Evolutionary conservation across 1,139 yeast species (phyloP), one percentile per base, ranked within the genome.

Genomic region (Diutina sp.): DNA sequence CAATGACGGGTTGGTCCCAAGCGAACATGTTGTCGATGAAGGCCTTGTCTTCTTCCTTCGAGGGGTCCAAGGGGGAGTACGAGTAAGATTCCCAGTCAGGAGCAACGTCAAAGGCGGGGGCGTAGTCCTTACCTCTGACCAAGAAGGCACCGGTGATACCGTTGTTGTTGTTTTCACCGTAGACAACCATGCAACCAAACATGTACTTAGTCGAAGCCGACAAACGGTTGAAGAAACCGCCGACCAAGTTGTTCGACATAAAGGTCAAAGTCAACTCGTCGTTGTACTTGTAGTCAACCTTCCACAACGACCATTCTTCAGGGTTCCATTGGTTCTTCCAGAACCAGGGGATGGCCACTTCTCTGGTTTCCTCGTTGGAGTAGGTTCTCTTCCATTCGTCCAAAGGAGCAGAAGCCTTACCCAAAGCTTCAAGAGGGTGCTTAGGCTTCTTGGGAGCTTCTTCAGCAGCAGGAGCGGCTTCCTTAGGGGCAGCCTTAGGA

Each of bases 121-220:
- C 81, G 70, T 68, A 76, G 63, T 93, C 97, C 76, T 93, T 90
- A 69, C 99, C 99, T 79, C 98, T 89, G 70, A 93, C 85, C 69
- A 93, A 76, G 81, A 93, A 86, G 71, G 87, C 96, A 80, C 97
- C 97, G 66, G 89, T 79, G 72, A 93, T 91, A 81, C 98, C 97
- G 79, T 91, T 93, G 85, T 87, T 82, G 87, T 90, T 91, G 90
- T 90, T 90, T 80, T 88, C 97, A 77, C 99, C 99, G 78, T 89
- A 91, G 66, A 93, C 98, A 68, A 90, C 96, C 77, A 86, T 74
- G 71, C 85, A 78, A 71, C 99, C 99, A 73, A 93, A 93, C 83
- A 93, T 74, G 84, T 84, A 93, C 80, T 93, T 93, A 78, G 88
- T 80, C 63, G 98, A 91, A 64, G 84, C 98, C 62, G 84, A 71